Base-by-base conservation (phyloP, 2,329 filamentous ascomycete genomes). In the Penicillium fuscoglaucum region DNA sequence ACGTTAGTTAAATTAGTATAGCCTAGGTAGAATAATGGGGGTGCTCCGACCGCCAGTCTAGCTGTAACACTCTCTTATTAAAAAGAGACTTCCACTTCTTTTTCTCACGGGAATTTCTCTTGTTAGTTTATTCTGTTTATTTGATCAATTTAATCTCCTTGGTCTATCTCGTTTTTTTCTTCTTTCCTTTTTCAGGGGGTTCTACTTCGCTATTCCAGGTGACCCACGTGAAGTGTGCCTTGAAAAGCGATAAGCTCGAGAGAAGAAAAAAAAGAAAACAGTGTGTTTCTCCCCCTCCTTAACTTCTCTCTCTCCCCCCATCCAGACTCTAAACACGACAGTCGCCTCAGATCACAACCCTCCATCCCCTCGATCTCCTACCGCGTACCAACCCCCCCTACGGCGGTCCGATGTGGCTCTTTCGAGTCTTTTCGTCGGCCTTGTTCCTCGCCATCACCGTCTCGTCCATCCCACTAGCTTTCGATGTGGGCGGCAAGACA, bases 401-500 rank as follows among this genome's bases (percentile, higher is more conserved):
- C 52, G 35, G 44, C 47, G 52, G 58, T 59, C 67, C 80, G 78
- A 96, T 96, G 90, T 92, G 89, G 89, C 83, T 93, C 77, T 86
- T 93, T 77, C 88, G 89, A 74, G 84, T 89, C 74, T 74, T 93
- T 68, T 91, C 91, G 72, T 91, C 91, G 78, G 83, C 88, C 73
- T 78, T 91, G 78, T 98, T 97, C 79, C 87, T 98, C 69, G 84
- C 93, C 78, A 90, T 90, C 78, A 92, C 97, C 76, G 87, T 98
- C 72, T 90, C 98, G 73, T 96, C 92, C 62, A 95, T 99, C 74
- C 95, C 95, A 61, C 88, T 99, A 73, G 91, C 93, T 70, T 98
- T 98, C 80, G 95, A 99, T 85, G 93, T 98, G 71, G 95, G 95
- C 74, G 95, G 95, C 62, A 88, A 91, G 70, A 93, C 95, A 69